Base-by-base conservation (phyloP, 768 basidiomycete genomes). In the Termitomyces sp. region DNA sequence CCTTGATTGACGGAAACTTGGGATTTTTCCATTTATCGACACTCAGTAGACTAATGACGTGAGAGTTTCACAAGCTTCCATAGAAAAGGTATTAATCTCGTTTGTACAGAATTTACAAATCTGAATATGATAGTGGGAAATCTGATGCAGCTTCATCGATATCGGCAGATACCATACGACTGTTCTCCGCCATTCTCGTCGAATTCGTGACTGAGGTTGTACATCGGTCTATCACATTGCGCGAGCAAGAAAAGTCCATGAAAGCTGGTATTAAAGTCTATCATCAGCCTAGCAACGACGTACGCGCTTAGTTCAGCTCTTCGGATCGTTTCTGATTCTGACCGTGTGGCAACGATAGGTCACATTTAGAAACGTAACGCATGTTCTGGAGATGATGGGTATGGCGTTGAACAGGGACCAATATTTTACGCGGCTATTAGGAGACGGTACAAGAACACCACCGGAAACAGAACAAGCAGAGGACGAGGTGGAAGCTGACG, bases 181-280 rank as follows among this genome's bases (percentile, higher is more conserved):
- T 81, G 15, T 61, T 90, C 39, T 73, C 74, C 20, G 73, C 67
- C 11, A 74, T 80, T 33, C 65, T 84, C 22, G 73, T 77, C 9
- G 73, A 77, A 34, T 91, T 89, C 63, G 73, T 80, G 16, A 76
- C 78, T 8, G 76, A 80, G 39, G 55, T 84, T 0, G 70, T 87
- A 2, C 78, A 81, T 56, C 77, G 75, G 36, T 74, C 79, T 22
- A 78, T 89, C 45, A 72, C 81, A 7, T 72, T 78, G 39, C 81
- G 81, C 44, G 86, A 88, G 63, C 81, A 85, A 58, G 88, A 88
- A 63, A 69, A 75, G 55, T 70, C 72, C 34, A 66, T 86, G 65
- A 89, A 89, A 70, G 73, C 75, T 42, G 78, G 79, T 20, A 81
- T 81, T 49, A 87, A 81, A 63, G 85, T 77, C 7, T 91, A 88